Conservation (phyloP, 2,329 filamentous ascomycete genomes). For the Neonectria sp. region DNA sequence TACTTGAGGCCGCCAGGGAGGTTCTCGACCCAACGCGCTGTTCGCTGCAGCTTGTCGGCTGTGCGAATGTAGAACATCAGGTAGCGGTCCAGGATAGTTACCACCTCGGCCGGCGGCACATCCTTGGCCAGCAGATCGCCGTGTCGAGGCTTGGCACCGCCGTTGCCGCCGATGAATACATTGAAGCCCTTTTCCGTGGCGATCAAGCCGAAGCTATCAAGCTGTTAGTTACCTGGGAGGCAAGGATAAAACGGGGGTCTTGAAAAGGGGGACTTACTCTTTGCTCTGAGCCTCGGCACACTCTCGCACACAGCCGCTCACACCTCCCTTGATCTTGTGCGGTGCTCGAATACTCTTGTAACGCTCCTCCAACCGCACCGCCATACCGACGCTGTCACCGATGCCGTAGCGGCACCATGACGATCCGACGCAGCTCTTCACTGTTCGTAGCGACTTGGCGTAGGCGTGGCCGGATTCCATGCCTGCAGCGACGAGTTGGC, state of each 20-base stretch:
- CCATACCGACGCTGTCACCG: conserved; percentile 92
- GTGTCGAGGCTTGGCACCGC: conserved; percentile 87
- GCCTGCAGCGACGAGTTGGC: conserved; percentile 82
- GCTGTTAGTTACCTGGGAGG: conserved; percentile 27
- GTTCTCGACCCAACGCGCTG: conserved; percentile 88
- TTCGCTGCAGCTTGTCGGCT: conserved; percentile 90
- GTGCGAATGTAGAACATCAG: conserved; percentile 96
- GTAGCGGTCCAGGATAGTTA: conserved; percentile 89
- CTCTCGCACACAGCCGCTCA: conserved; percentile 92
- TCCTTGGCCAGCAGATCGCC: conserved; percentile 89
- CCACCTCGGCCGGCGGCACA: conserved; percentile 84
- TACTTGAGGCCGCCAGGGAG: conserved; percentile 89
- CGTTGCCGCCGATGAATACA: conserved; percentile 91
- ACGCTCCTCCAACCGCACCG: conserved; percentile 87
- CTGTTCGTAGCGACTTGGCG: conserved; percentile 88
- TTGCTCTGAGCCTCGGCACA: conserved; percentile 95
- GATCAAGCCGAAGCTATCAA: conserved; percentile 83
- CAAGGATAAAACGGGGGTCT: not conserved
- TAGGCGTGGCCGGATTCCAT: conserved; percentile 95
- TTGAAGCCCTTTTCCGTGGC: conserved; percentile 96
- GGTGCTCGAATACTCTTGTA: conserved; percentile 93
- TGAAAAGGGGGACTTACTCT: conserved; percentile 69
- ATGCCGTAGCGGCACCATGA: conserved; percentile 94
- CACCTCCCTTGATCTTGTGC: conserved; percentile 93
- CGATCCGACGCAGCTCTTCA: conserved; percentile 93